Base-by-base conservation (phyloP, 805 yeast species). In the Isabelozyma pseudorhagii region DNA sequence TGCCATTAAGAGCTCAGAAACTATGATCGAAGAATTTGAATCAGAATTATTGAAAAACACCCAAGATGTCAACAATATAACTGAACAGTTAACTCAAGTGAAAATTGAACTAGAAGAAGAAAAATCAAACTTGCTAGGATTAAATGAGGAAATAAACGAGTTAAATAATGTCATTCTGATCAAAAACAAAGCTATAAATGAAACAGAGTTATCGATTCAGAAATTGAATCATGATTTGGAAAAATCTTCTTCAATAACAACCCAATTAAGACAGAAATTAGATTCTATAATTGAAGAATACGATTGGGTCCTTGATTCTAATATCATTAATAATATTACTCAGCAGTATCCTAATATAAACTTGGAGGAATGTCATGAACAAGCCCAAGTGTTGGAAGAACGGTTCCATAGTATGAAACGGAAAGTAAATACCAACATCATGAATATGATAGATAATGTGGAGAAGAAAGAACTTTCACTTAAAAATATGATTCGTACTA, bases 371-470 rank as follows among this genome's bases (percentile, higher is more conserved):
- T 79, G 85, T 56, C 80, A 82, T 54, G 79, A 77, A 18, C 80
- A 85, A 53, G 78, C 84, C 40, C 68, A 68, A 10, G 76, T 79
- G 44, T 76, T 89, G 54, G 71, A 77, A 15, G 86, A 79, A 31
- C 77, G 83, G 53, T 82, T 83, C 59, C 78, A 81, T 48, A 81
- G 80, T 4, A 82, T 93, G 87, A 86, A 81, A 68, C 78, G 90
- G 49, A 89, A 85, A 54, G 96, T 92, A 14, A 90, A 91, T 58
- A 78, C 86, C 2, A 87, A 91, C 60, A 89, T 90, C 53, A 88
- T 88, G 96, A 84, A 84, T 59, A 88, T 87, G 87, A 89, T 90
- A 54, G 97, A 91, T 60, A 89, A 84, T 56, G 96, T 89, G 27
- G 97, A 91, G 63, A 90, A 87, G 75, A 89, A 90, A 62, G 97